phyloP scores from a whole-genome alignment of 2,329 filamentous ascomycete species.

The Fusarium brevicatenulatum region DNA sequence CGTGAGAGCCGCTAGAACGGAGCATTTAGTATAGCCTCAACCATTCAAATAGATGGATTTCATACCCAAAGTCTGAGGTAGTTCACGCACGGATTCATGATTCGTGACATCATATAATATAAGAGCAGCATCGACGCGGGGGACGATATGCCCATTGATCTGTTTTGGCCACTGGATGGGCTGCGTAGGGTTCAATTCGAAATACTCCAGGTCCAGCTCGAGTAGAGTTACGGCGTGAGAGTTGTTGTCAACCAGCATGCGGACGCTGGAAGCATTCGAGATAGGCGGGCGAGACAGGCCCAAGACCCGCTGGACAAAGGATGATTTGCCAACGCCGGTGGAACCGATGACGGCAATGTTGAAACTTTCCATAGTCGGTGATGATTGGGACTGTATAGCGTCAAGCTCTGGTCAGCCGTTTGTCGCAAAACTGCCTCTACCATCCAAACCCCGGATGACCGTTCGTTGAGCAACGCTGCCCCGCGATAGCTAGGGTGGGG shows the following conservation, averaged over 20 bases:
- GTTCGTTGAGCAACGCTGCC: conserved; percentile 34
- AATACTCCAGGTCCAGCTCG: conserved; percentile 73
- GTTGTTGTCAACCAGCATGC: conserved; percentile 67
- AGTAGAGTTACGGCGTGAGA: conserved; percentile 69
- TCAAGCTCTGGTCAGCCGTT: conserved; percentile 41
- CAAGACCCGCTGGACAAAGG: conserved; percentile 72
- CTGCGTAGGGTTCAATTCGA: conserved; percentile 66
- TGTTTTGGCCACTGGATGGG: conserved; percentile 74
- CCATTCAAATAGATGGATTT: not conserved
- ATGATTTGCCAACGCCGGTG: conserved; percentile 73
- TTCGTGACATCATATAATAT: conserved; percentile 90
- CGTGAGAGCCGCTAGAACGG: conserved; percentile 72
- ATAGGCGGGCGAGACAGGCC: conserved; percentile 64
- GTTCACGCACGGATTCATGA: conserved; percentile 75
- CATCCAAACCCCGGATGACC: not conserved
- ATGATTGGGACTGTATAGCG: conserved; percentile 46
- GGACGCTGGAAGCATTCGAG: conserved; percentile 65
- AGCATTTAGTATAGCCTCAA: conserved; percentile 12
- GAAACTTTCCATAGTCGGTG: conserved; percentile 64
- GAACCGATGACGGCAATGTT: conserved; percentile 75
- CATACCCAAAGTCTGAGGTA: conserved; percentile 81
- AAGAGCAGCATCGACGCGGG: conserved; percentile 83
- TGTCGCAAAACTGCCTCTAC: conserved; percentile 28
- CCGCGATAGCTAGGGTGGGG: conserved; percentile 34
- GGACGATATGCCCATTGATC: conserved; percentile 75